Percentiles rank a stretch among this genome's conserved stretches.
Conservation (phyloP, 306 rosid genomes). For the Cucurbita argyrosperma region DNA sequence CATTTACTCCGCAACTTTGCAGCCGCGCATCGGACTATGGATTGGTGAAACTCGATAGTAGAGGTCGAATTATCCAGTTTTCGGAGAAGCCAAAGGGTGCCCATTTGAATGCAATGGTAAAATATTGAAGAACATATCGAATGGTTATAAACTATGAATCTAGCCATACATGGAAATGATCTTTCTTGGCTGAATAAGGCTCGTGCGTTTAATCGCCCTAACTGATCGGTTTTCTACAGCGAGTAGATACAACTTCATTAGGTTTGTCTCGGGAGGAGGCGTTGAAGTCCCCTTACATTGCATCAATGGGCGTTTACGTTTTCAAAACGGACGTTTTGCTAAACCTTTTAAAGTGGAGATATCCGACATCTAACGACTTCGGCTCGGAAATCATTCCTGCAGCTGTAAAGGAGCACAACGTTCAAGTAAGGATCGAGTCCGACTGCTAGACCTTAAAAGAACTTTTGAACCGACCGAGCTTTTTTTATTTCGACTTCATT, state of each 20-base stretch:
- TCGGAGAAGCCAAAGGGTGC: conserved; percentile 67
- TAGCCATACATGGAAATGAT: not conserved
- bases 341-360: conserved; percentile 70
- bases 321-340: conserved; percentile 68
- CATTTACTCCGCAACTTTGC: conserved; percentile 14
- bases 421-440: conserved; percentile 43
- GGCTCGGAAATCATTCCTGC: conserved; percentile 97
- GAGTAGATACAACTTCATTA: conserved; percentile 49
- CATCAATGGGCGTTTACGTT: conserved; percentile 86
- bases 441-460: not conserved
- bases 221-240: conserved; percentile 43
- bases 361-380: conserved; percentile 76
- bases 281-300: conserved; percentile 49
- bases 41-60: conserved; percentile 59
- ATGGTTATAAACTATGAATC: not conserved
- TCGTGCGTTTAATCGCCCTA: not conserved
- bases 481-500: not conserved
- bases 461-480: not conserved
- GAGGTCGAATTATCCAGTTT: conserved; percentile 54
- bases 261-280: conserved; percentile 64
- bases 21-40: conserved; percentile 89
- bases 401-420: conserved; percentile 53
- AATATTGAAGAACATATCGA: not conserved
- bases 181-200: not conserved
- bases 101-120: conserved; percentile 68